A percentile compares a stretch with the other conserved stretches of the same genome.
Conservation (phyloP, 257 asterid genomes). For the Nicotiana obtusifolia region DNA sequence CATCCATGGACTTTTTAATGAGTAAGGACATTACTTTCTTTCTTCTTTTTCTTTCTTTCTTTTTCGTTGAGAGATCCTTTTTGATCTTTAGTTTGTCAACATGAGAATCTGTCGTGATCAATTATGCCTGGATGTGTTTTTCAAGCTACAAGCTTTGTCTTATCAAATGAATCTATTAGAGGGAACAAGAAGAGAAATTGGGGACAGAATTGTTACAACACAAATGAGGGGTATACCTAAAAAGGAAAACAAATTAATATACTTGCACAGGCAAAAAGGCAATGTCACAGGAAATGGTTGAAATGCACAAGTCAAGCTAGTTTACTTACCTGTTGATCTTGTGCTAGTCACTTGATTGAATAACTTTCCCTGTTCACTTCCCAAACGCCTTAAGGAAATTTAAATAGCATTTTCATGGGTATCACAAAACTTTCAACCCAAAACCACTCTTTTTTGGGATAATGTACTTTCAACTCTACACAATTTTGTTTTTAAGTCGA, state of each 20-base stretch:
- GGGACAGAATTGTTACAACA: neutral
- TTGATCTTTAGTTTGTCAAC: neutral
- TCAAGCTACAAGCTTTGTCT: neutral
- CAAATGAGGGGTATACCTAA: neutral
- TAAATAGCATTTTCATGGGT: neutral
- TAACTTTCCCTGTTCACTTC: neutral
- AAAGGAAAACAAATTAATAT: neutral
- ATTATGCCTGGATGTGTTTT: neutral
- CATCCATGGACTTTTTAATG: slow-evolving; percentile 67
- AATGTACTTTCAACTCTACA: neutral
- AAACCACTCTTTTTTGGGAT: too few relatives aligned
- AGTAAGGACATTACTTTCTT: slow-evolving; percentile 40
- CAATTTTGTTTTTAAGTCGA: neutral
- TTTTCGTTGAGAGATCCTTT: neutral
- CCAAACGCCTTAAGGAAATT: neutral
- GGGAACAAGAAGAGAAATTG: neutral
- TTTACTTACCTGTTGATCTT: neutral
- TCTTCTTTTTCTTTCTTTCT: neutral
- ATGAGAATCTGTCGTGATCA: neutral
- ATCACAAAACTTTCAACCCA: neutral
- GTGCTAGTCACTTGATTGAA: neutral
- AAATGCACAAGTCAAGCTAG: neutral
- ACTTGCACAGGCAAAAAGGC: neutral
- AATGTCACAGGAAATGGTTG: neutral
- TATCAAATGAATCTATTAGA: neutral